Evolutionary conservation across 2,329 filamentous ascomycete genomes (phyloP).

Genomic region (Elsinoe ampelina): DNA sequence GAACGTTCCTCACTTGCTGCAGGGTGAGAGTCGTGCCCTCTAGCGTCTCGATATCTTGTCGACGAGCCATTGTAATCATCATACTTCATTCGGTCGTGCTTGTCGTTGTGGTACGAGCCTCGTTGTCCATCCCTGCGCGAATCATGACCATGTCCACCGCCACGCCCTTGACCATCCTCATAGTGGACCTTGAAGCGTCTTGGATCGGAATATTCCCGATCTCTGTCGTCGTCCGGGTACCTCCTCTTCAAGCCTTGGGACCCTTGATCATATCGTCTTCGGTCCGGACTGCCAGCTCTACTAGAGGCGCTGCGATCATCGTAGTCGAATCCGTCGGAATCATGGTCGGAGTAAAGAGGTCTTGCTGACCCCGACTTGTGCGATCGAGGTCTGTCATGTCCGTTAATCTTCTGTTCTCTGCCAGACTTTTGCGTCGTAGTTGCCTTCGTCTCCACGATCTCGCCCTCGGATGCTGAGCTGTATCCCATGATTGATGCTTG

Average conservation of each 20-base stretch:
- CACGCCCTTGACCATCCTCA: slow-evolving; percentile 38
- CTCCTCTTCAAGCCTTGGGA: slow-evolving; percentile 53
- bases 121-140: slow-evolving; percentile 14
- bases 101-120: slow-evolving; percentile 15
- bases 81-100: slow-evolving; percentile 15
- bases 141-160: slow-evolving; percentile 16
- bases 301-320: slow-evolving; percentile 36
- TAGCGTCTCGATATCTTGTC: slow-evolving; percentile 11
- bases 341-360: slow-evolving; percentile 24
- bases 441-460: slow-evolving; percentile 81
- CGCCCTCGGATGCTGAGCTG: slow-evolving; percentile 67
- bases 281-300: slow-evolving; percentile 23
- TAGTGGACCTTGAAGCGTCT: slow-evolving; percentile 54
- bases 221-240: slow-evolving; percentile 52
- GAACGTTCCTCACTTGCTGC: slow-evolving; percentile 13
- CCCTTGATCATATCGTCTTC: slow-evolving; percentile 19
- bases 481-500: slow-evolving; percentile 33
- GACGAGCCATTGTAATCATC: slow-evolving; percentile 4
- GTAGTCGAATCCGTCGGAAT: slow-evolving; percentile 41
- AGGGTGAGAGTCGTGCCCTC: slow-evolving; percentile 8
- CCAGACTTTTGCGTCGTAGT: slow-evolving; percentile 61
- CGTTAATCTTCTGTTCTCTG: slow-evolving; percentile 83
- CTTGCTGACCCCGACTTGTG: slow-evolving; percentile 25
- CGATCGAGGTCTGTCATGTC: slow-evolving; percentile 63
- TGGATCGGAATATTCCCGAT: slow-evolving; percentile 44